phyloP scores from a whole-genome alignment of 495 filamentous ascomycete genomes.

The Aspergillus egyptiacus region DNA sequence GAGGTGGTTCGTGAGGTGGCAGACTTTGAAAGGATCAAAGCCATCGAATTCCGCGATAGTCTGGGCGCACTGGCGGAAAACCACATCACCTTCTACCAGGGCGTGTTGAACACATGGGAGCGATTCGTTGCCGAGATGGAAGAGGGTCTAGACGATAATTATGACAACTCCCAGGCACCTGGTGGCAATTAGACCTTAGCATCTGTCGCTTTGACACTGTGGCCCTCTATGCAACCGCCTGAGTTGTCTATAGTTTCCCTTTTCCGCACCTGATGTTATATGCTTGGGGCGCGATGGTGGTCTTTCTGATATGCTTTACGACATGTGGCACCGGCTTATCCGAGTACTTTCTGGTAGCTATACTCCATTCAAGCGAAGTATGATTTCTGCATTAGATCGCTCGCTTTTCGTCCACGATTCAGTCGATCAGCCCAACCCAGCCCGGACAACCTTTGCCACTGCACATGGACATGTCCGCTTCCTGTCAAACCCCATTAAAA shows the following conservation, averaged over 20 bases:
- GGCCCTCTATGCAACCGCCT: background rate
- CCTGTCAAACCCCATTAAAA: constrained; percentile 1
- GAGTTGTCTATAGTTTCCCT: background rate
- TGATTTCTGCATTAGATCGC: background rate
- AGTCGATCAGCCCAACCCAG: background rate
- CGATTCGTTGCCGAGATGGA: constrained; percentile 85
- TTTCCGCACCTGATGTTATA: background rate
- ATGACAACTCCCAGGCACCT: constrained; percentile 20
- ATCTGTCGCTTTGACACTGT: background rate
- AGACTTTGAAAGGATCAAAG: constrained; percentile 96
- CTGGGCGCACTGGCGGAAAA: constrained; percentile 76
- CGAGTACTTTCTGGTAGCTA: background rate
- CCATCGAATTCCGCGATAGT: constrained; percentile 82
- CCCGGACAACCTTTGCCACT: too few relatives aligned
- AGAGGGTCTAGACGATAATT: constrained; percentile 40
- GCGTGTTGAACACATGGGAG: constrained; percentile 82
- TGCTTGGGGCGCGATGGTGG: background rate
- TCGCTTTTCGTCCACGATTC: background rate
- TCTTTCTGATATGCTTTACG: constrained; percentile 4
- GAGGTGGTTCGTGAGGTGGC: constrained; percentile 87
- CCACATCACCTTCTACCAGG: constrained; percentile 80
- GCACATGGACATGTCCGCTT: too few relatives aligned
- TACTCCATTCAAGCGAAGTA: background rate
- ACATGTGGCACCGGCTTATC: constrained; percentile 5
- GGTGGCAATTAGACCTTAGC: constrained; percentile 1